Evolutionary conservation across 2,329 filamentous ascomycete genomes (phyloP), one percentile per base, ranked within the genome.

Genomic region (Chaetomium olivaceum): DNA sequence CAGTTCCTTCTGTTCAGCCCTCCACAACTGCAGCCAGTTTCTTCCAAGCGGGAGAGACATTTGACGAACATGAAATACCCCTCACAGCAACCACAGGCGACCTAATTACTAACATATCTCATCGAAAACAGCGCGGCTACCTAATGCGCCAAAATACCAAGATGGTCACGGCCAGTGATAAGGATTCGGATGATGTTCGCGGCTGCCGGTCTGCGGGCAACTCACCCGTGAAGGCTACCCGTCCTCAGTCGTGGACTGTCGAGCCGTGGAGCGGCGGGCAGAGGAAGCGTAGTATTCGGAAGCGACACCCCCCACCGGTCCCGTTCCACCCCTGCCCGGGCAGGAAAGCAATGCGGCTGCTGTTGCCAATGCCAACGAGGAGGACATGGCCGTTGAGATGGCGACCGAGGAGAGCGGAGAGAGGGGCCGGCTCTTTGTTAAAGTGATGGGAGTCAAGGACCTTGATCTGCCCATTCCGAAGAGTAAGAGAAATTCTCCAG

Each of bases 131-230:
- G 93, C 93, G 96, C 82, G 95, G 95, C 64, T 99, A 99, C 75
- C 84, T 98, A 55, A 99, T 98, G 94, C 89, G 95, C 74, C 94
- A 99, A 74, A 99, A 98, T 79, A 98, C 94, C 3, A 98, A 98
- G 78, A 86, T 99, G 62, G 92, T 99, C 59, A 88, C 96, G 58
- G 95, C 95, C n/a, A 96, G 89, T 76, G 89, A 92, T 77, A 89
- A 90, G 70, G 83, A 90, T 68, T 79, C 82, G 36, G 81, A 89
- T 76, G 74, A 88, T 78, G 70, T 79, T 70, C 67, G 71, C 77
- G 77, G 82, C 27, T 82, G 83, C 25, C 86, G 87, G 63, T 88
- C 89, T 31, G 86, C 85, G 16, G 87, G 85, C 19, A 89, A 86
- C 73, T 92, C 90, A 6, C 88, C 92, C 3, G 75, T 88, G 33